Evolutionary conservation across 2,329 filamentous ascomycete genomes (phyloP).

Genomic region (Alternaria postmessia): DNA sequence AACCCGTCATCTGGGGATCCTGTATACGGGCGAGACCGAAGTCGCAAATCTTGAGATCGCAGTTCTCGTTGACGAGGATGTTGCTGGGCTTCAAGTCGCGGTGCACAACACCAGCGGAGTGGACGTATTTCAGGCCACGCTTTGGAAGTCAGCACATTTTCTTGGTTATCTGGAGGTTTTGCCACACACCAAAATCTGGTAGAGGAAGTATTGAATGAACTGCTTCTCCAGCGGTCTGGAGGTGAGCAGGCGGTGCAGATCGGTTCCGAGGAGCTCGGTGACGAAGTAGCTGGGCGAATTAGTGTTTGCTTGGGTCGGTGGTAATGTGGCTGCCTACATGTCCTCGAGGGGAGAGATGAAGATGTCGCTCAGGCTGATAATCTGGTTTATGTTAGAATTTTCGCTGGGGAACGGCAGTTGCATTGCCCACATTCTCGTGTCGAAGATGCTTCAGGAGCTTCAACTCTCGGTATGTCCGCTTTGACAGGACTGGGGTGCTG

Average conservation of each 20-base stretch:
- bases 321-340: slow-evolving; percentile 70
- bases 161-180: slow-evolving; percentile 65
- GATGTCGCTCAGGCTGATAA: slow-evolving; percentile 98
- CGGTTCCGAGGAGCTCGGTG: slow-evolving; percentile 95
- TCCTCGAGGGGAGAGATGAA: slow-evolving; percentile 99
- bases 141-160: slow-evolving; percentile 52
- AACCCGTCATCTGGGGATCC: slow-evolving; percentile 99
- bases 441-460: slow-evolving; percentile 96
- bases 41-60: slow-evolving; percentile 99
- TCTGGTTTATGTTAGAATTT: slow-evolving; percentile 56
- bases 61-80: slow-evolving; percentile 99
- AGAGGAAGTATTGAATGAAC: slow-evolving; percentile 99
- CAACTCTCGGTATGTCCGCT: slow-evolving; percentile 95
- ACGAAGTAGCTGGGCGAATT: slow-evolving; percentile 81
- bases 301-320: slow-evolving; percentile 16
- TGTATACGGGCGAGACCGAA: slow-evolving; percentile 97
- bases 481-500: slow-evolving; percentile 97
- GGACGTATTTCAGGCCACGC: slow-evolving; percentile 98
- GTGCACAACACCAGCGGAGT: slow-evolving; percentile 97
- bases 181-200: slow-evolving; percentile 89
- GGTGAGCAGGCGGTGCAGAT: slow-evolving; percentile 92
- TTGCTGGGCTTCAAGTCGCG: slow-evolving; percentile 98
- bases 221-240: slow-evolving; percentile 97
- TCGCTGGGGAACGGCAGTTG: neutral
- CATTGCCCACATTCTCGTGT: slow-evolving; percentile 84